Conservation (phyloP, 1,139 yeast genomes). For the Blastobotrys aristatus region DNA sequence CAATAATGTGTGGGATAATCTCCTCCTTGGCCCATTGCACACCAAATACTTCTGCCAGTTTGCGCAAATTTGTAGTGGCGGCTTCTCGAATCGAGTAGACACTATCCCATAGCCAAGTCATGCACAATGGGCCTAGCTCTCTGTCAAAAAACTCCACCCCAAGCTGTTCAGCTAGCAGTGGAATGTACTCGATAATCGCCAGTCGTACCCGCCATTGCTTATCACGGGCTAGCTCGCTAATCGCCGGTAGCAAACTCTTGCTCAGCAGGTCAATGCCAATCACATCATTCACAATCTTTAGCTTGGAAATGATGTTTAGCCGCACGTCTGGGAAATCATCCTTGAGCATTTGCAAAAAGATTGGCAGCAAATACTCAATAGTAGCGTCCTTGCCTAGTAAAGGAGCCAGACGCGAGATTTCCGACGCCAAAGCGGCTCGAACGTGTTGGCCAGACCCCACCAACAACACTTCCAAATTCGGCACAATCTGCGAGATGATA, state of each 20-base stretch:
- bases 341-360: conserved; percentile 86
- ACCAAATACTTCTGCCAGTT: conserved; percentile 82
- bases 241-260: conserved; percentile 88
- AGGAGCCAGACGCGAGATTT: conserved; percentile 83
- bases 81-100: conserved; percentile 97
- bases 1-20: conserved; percentile 69
- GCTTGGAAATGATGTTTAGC: conserved; percentile 84
- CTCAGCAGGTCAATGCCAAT: conserved; percentile 87
- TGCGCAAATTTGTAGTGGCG: conserved; percentile 77
- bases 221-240: conserved; percentile 93
- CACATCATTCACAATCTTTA: conserved; percentile 88
- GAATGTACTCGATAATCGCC: conserved; percentile 95
- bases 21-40: conserved; percentile 89
- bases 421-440: conserved; percentile 85
- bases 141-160: conserved; percentile 92
- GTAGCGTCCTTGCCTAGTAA: conserved; percentile 81
- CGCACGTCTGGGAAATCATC: conserved; percentile 98
- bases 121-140: conserved; percentile 81
- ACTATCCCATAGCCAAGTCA: conserved; percentile 98
- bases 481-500: conserved; percentile 67
- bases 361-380: conserved; percentile 76
- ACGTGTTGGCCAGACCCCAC: conserved; percentile 92
- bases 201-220: conserved; percentile 96
- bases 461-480: conserved; percentile 76
- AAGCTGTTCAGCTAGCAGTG: conserved; percentile 89